phyloP scores from a whole-genome alignment of 352 stramenopile genomes.

The Pythium coloratum region DNA sequence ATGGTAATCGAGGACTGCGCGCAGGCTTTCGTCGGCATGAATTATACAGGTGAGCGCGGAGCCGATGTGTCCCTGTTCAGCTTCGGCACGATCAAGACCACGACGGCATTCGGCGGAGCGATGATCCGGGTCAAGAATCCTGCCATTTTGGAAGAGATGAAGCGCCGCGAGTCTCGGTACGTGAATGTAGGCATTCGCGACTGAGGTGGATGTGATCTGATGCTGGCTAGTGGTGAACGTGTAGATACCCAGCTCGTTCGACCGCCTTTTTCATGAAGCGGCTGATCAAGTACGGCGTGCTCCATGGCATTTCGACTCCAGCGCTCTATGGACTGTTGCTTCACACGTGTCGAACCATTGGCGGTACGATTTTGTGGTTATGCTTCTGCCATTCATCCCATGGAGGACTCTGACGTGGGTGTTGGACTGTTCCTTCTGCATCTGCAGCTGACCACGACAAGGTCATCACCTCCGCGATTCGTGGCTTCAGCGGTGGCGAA shows the following conservation, averaged over 20 bases:
- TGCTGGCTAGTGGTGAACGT: background rate
- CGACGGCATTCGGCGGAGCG: conserved; percentile 75
- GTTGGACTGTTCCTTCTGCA: conserved; percentile 6
- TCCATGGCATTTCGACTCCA: conserved; percentile 73
- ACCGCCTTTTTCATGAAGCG: conserved; percentile 77
- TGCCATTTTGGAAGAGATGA: conserved; percentile 63
- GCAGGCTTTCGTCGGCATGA: conserved; percentile 64
- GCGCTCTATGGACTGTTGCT: conserved; percentile 77
- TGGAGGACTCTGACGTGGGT: no score
- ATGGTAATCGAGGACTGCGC: conserved; percentile 82
- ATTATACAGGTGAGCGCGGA: conserved; percentile 61
- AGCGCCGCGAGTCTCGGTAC: conserved; percentile 58
- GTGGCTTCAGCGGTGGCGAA: conserved; percentile 76
- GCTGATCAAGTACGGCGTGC: conserved; percentile 72
- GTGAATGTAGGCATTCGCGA: background rate
- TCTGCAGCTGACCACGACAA: conserved; percentile 68
- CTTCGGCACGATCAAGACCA: conserved; percentile 88
- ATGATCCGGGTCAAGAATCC: conserved; percentile 64
- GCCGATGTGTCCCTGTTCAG: conserved; percentile 86
- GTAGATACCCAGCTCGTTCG: conserved; percentile 57
- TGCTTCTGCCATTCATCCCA: background rate
- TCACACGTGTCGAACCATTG: conserved; percentile 54
- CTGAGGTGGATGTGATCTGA: background rate
- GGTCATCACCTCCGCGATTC: conserved; percentile 81
- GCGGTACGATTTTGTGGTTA: conserved; percentile 33